Base-by-base conservation (phyloP, 306 rosid species). In the Leucaena leucocephala region DNA sequence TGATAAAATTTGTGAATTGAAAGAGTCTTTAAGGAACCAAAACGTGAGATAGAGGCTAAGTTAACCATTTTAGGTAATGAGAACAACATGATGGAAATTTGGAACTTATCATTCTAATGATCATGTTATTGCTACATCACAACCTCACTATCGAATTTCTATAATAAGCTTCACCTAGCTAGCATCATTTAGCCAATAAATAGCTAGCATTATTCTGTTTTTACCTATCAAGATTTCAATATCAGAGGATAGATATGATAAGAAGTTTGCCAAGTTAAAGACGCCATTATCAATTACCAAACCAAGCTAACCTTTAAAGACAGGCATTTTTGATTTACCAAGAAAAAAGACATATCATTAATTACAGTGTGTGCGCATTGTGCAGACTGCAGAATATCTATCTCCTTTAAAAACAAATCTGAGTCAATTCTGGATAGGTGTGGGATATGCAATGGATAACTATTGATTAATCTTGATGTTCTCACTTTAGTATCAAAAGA, bases 51-150 rank as follows among this genome's bases (percentile, higher is more conserved):
- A 46, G 84, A 74, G 59, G 36, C 57, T 39, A 81, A 81, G 76
- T 40, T 35, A 77, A 15, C 71, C 46, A 81, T 15, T 71, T 58
- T 76, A 71, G 85, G 81, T 82, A 10, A 75, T 36, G 81, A 76
- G 59, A 76, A 81, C 46, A 66, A 82, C 85, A 7, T 61, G 68
- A 43, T 50, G 55, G 19, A 67, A 19, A 5, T 66, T 54, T 55
- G 55, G 50, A 65, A 49, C 43, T 64, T n/a, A 6, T 45, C 49
- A 2, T 45, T 45, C 3, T 4, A 27, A 10, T 27, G 39, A 4
- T 33, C 66, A 61, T 34, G 68, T 43, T 63, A 13, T 35, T 35
- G 44, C 42, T 35, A 14, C 43, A 16, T 0, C 17, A 63, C 21
- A 63, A 35, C 19, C 68, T 63, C 68, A 6, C 49, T 2, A 45